Conservation (phyloP, 805 yeast genomes). For the Candida piceae region DNA sequence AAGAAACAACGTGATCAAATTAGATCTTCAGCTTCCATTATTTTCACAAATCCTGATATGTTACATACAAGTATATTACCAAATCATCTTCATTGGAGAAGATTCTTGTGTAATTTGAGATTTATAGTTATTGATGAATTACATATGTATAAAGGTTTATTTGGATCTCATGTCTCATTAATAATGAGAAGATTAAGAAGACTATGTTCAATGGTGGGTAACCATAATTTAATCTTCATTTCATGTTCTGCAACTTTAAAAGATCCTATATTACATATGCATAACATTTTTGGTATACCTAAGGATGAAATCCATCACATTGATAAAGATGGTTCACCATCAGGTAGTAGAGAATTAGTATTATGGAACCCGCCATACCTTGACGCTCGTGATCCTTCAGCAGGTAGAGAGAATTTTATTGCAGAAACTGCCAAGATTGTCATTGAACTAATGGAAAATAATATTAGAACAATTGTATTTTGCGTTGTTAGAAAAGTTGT, state of each 20-base stretch:
- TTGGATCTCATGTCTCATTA: constrained; percentile 88
- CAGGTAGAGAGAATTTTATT: constrained; percentile 66
- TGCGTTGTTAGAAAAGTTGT: constrained; percentile 84
- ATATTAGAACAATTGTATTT: constrained; percentile 81
- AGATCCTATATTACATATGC: constrained; percentile 69
- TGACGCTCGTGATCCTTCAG: constrained; percentile 50
- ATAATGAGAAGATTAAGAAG: constrained; percentile 78
- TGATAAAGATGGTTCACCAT: constrained; percentile 82
- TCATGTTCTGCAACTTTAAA: constrained; percentile 93
- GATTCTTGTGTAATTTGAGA: constrained; percentile 58
- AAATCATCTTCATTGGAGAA: constrained; percentile 65
- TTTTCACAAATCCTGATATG: constrained; percentile 95
- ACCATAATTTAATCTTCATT: constrained; percentile 55
- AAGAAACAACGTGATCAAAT: constrained; percentile 45
- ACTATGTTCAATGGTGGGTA: constrained; percentile 49
- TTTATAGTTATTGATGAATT: constrained; percentile 80
- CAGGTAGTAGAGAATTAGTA: constrained; percentile 67
- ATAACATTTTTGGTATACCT: constrained; percentile 64
- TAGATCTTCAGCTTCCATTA: constrained; percentile 63
- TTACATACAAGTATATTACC: constrained; percentile 84
- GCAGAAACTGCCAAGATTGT: constrained; percentile 72
- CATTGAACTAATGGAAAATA: constrained; percentile 55
- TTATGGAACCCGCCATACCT: constrained; percentile 82
- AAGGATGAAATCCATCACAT: constrained; percentile 49
- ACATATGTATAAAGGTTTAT: constrained; percentile 84